Conservation (phyloP, 1,139 yeast genomes). For the Suhomyces ambrosiae region DNA sequence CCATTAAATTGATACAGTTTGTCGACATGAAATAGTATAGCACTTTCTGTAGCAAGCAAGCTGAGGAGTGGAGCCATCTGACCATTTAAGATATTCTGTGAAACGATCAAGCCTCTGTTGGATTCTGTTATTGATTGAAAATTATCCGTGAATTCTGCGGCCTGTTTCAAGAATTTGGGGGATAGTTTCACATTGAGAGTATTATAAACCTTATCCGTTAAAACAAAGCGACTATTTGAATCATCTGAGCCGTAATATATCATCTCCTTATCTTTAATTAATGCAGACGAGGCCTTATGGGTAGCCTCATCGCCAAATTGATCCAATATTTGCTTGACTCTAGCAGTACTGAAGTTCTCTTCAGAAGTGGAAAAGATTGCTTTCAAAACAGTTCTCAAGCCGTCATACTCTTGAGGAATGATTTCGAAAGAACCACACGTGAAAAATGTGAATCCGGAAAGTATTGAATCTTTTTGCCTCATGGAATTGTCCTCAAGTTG, state of each 20-base stretch:
- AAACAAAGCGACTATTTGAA: conserved; percentile 50
- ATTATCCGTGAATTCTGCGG: conserved; percentile 45
- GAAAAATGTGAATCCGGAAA: conserved; percentile 42
- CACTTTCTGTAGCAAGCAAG: conserved; percentile 37
- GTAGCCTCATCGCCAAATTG: conserved; percentile 45
- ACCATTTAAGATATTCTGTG: conserved; percentile 60
- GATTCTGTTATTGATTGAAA: conserved; percentile 40
- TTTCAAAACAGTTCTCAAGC: conserved; percentile 46
- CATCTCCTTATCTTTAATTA: conserved; percentile 58
- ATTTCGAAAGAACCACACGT: conserved; percentile 22
- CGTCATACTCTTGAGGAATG: conserved; percentile 28
- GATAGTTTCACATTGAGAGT: conserved; percentile 45
- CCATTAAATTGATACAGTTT: conserved; percentile 51
- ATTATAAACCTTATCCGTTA: conserved; percentile 59
- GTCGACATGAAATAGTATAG: conserved; percentile 55
- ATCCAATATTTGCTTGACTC: conserved; percentile 46
- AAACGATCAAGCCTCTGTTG: conserved; percentile 56
- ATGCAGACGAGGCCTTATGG: conserved; percentile 51
- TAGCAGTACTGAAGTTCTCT: conserved; percentile 45
- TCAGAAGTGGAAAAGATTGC: conserved; percentile 64
- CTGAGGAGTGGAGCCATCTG: conserved; percentile 58
- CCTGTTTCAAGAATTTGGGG: conserved; percentile 44
- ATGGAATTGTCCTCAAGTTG: conserved; percentile 51
- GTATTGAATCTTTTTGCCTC: conserved; percentile 54
- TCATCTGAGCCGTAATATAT: conserved; percentile 49